A percentile compares a stretch with the other conserved stretches of the same genome.
These are phyloP conservation scores for Ogataea parapolymorpha DNA, from an alignment of 805 yeast species.

Conservation along the genomic window DNA sequence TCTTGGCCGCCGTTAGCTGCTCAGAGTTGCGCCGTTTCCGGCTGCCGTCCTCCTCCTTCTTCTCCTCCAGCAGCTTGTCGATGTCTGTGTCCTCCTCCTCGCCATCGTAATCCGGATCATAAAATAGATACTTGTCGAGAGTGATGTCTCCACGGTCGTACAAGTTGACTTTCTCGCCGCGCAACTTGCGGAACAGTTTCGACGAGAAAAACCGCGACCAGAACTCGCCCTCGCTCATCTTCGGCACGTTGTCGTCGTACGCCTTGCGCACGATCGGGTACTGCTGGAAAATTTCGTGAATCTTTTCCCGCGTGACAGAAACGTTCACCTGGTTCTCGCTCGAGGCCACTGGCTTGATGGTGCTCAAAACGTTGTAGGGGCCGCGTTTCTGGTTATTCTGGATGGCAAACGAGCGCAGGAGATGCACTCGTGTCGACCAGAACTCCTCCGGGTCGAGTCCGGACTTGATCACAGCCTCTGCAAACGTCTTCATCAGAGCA, in stretches of 20 bases:
- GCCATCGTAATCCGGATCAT: constrained; percentile 55
- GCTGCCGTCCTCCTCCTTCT: constrained; percentile 37
- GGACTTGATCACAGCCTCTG: constrained; percentile 79
- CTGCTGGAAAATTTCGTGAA: constrained; percentile 84
- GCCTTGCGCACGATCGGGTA: constrained; percentile 91
- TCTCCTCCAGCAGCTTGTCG: constrained; percentile 26
- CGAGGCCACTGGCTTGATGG: constrained; percentile 91
- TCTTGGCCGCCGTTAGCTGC: constrained; percentile 26
- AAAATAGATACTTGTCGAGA: constrained; percentile 76
- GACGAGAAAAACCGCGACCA: constrained; percentile 97
- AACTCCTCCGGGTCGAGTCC: constrained; percentile 78
- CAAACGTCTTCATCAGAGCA: constrained; percentile 67
- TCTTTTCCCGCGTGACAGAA: constrained; percentile 85
- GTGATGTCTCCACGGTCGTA: constrained; percentile 81
- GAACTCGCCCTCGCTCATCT: constrained; percentile 83
- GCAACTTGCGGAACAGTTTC: constrained; percentile 74
- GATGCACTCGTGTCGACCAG: constrained; percentile 80
- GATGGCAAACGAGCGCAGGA: constrained; percentile 81
- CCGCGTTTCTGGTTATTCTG: constrained; percentile 83
- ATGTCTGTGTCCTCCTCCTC: constrained; percentile 37
- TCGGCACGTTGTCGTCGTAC: constrained; percentile 87
- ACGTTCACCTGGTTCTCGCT: constrained; percentile 93
- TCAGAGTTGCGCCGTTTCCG: constrained; percentile 31
- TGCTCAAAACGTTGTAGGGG: constrained; percentile 88
- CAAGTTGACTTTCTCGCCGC: constrained; percentile 80